Base-by-base conservation (phyloP, 164 flowering plant genomes). In the Cinnamomum micranthum region DNA sequence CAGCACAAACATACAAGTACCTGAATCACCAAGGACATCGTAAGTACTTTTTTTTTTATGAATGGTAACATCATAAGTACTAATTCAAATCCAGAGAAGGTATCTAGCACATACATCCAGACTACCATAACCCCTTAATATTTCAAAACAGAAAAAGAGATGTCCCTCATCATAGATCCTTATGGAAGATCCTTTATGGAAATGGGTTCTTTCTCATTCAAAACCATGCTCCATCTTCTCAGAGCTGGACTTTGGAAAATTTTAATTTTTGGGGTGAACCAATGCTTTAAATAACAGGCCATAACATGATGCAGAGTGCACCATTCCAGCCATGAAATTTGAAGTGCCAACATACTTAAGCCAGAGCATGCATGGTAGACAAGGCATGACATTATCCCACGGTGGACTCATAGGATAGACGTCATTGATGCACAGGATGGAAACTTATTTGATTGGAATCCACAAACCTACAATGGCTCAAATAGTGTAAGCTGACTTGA, bases 1-100 rank as follows among this genome's bases (percentile, higher is more conserved):
- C 76, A 58, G 93, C 95, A 71, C 92, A 88, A 9, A 85, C 91
- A 81, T 93, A 95, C 64, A 95, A 65, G 84, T 89, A 92, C 95
- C 98, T 93, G 88, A 0, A 50, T 19, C 31, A 71, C 62, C 74
- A 74, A 74, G 62, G 7, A 75, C n/a, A 11, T 15, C 31, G 25
- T 68, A 4, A 31, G 6, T 28, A 28, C 31, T n/a, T 6, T 31
- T 23, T 20, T 20, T 52, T 17, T 31, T 31, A 0, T 4, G 0
- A 6, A 31, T 31, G 6, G 35, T 4, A 31, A 31, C 35, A 31
- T 31, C 35, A 31, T 41, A 68, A 20, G n/a, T 20, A 55, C 7
- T 14, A 15, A 55, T 55, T 55, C n/a, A 55, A 19, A 31, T 52
- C 52, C 31, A 67, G 13, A 25, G 15, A 51, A 51, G n/a, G 23